Evolutionary conservation across 352 stramenopile species (phyloP), one percentile per base, ranked within the genome.

Genomic region (Blastocystis sp.): DNA sequence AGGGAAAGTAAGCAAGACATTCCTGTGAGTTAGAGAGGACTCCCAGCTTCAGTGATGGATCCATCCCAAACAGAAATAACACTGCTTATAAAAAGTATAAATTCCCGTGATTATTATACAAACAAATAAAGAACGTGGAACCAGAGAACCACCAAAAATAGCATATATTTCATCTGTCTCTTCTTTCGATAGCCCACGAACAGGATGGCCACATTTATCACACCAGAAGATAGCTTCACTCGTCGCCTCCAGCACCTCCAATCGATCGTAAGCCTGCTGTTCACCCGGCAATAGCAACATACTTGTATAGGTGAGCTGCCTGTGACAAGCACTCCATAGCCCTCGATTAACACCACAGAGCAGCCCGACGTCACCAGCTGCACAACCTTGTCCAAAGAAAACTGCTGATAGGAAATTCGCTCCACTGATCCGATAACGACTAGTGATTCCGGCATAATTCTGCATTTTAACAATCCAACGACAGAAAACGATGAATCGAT

Each of bases 191-290:
- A 85, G 54, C 7, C 47, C 37, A 8, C 26, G 8, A n/a, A 85
- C 26, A 8, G 11, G 18, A 9, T 41, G 3, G 26, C 8, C n/a
- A n/a, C 8, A 54, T 24, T 66, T 24, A 24, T 85, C 43, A 66
- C 73, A 85, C 9, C 26, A 20, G n/a, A 54, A 66, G 5, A 85
- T n/a, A 3, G 73, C 73, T 41, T 85, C 54, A 45, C 73, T 54
- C 26, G 73, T 85, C 11, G 73, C 73, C 26, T 85, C 73, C n/a
- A 85, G 34, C 20, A 85, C 73, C 20, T 85, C 73, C n/a, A 85
- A 18, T 8, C 73, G 45, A 43, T 85, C 73, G 47, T 53, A 85
- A 9, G 73, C 73, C 73, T 85, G 68, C 20, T 34, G 5, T 62
- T 62, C 2, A 62, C 34, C 16, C 3, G 34, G 8, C 20, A 18